These are phyloP conservation scores for Ceratobasidium sp. DNA, from an alignment of 1,284 basidiomycete genomes.

Conservation along the genomic window DNA sequence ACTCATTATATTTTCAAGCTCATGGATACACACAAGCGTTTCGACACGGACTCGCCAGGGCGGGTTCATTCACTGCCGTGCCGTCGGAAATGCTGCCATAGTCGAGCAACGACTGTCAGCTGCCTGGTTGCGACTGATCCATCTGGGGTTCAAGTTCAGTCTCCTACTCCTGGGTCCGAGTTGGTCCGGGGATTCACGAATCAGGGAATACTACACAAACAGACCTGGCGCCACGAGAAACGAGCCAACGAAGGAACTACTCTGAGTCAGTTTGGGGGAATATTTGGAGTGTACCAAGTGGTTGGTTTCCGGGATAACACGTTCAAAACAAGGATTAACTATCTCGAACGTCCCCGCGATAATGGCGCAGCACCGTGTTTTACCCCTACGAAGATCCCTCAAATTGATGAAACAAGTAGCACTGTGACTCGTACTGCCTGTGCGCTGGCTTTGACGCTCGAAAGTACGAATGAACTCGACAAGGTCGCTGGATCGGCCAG, in stretches of 20 bases:
- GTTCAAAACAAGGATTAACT: neutral
- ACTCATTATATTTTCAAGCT: neutral
- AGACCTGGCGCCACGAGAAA: neutral
- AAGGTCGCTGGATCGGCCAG: neutral
- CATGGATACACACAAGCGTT: neutral
- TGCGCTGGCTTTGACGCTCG: too few species aligned
- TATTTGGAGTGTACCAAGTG: neutral
- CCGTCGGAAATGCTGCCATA: neutral
- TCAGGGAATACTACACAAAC: neutral
- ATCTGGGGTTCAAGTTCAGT: neutral
- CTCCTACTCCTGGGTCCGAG: neutral
- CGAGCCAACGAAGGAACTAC: neutral
- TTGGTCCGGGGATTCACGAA: neutral
- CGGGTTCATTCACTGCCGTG: neutral
- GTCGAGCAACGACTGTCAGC: neutral
- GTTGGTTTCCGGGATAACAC: neutral
- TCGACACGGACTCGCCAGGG: neutral
- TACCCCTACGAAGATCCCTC: neutral
- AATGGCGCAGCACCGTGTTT: neutral
- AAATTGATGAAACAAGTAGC: neutral
- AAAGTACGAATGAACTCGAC: neutral
- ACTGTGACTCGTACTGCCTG: too few species aligned
- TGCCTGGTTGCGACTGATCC: neutral
- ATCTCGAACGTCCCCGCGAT: neutral
- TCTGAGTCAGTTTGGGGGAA: neutral